These are phyloP conservation scores for Fusarium secorum DNA, from an alignment of 2,329 filamentous ascomycete genomes.

Conservation along the genomic window DNA sequence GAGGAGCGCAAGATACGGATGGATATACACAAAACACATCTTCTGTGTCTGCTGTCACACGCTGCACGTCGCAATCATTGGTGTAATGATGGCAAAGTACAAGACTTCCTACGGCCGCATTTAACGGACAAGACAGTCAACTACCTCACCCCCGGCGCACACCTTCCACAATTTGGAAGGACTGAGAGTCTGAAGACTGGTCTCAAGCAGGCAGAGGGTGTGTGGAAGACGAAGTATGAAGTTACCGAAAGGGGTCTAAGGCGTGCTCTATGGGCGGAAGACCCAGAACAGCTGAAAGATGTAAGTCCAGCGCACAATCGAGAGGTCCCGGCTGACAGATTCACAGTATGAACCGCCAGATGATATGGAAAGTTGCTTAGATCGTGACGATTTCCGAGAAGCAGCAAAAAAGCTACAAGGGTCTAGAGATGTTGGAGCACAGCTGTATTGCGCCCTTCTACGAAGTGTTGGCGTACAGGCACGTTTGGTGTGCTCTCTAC, in stretches of 20 bases:
- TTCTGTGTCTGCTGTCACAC: conserved; percentile 84
- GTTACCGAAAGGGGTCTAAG: conserved; percentile 76
- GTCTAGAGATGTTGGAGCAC: conserved; percentile 87
- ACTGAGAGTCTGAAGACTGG: conserved; percentile 82
- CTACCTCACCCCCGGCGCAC: conserved; percentile 72
- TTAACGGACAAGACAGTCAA: conserved; percentile 70
- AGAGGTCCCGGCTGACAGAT: conserved; percentile 30
- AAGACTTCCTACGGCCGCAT: conserved; percentile 70
- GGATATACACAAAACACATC: conserved; percentile 84
- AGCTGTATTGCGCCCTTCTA: conserved; percentile 88
- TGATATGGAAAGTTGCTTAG: conserved; percentile 72
- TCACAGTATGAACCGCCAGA: conserved; percentile 63
- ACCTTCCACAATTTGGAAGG: conserved; percentile 76
- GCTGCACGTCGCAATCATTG: conserved; percentile 81
- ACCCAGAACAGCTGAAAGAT: conserved; percentile 65
- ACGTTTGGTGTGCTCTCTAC: conserved; percentile 88
- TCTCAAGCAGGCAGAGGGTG: conserved; percentile 70
- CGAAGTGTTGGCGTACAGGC: conserved; percentile 82
- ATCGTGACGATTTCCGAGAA: conserved; percentile 75
- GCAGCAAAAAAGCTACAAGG: conserved; percentile 76
- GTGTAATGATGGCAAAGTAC: conserved; percentile 81
- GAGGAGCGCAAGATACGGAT: conserved; percentile 66
- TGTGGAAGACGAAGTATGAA: conserved; percentile 75
- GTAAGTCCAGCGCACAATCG: conserved; percentile 49
- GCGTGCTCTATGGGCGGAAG: conserved; percentile 78